A percentile compares a stretch with the other conserved stretches of the same genome.
Conservation (phyloP, 176 grass and related monocot species). For the Zea mays region DNA sequence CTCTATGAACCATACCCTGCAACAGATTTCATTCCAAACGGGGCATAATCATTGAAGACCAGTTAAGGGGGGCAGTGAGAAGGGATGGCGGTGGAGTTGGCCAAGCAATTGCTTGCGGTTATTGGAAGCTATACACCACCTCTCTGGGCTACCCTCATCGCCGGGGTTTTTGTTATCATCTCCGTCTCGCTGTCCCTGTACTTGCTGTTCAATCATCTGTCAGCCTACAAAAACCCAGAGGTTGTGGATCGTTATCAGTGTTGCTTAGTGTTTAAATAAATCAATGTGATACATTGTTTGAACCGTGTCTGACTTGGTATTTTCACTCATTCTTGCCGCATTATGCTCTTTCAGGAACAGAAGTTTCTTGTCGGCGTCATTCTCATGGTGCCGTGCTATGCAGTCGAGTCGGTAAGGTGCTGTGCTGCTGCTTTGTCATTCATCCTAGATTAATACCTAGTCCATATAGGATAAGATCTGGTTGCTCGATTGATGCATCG, state of each 20-base stretch:
- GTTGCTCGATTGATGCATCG: not conserved
- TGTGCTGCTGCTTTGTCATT: slow-evolving; percentile 20
- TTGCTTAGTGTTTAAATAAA: slow-evolving; percentile 11
- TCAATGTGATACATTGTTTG: not conserved
- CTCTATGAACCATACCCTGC: not conserved
- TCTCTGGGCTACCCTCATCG: slow-evolving; percentile 55
- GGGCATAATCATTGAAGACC: not conserved
- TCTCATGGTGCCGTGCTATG: slow-evolving; percentile 82
- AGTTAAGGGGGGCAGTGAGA: not conserved
- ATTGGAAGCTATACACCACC: slow-evolving; percentile 49
- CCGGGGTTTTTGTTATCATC: slow-evolving; percentile 48
- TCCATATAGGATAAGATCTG: slow-evolving; percentile 4
- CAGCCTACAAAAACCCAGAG: slow-evolving; percentile 90
- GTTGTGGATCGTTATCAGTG: slow-evolving; percentile 25
- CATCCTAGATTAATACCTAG: not conserved
- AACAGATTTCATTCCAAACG: not conserved
- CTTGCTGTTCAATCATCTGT: slow-evolving; percentile 73
- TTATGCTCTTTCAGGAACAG: slow-evolving; percentile 68
- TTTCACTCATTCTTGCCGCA: not conserved
- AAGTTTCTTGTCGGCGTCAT: slow-evolving; percentile 84
- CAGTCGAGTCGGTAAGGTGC: slow-evolving; percentile 79
- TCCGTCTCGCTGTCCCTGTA: slow-evolving; percentile 64
- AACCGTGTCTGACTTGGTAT: slow-evolving; percentile 11
- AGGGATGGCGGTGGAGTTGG: slow-evolving; percentile 29
- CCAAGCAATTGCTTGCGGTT: slow-evolving; percentile 31